phyloP scores from a whole-genome alignment of 257 asterid species.

The Ajuga chamaepitys region DNA sequence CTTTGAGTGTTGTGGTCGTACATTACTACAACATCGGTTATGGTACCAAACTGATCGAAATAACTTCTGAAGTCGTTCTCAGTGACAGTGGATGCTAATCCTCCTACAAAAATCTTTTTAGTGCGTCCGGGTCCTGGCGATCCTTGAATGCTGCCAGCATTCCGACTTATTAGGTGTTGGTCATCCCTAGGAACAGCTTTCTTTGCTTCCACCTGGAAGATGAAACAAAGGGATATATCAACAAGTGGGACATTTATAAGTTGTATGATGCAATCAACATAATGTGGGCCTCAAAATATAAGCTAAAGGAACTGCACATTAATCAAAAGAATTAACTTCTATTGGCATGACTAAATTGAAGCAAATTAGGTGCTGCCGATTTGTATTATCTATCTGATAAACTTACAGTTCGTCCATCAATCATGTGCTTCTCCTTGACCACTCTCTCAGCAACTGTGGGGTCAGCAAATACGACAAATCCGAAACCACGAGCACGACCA shows the following conservation, averaged over 20 bases:
- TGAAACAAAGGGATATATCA: no score
- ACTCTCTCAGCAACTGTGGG: constrained; percentile 83
- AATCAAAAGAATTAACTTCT: background rate
- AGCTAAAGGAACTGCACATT: background rate
- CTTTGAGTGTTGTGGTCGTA: constrained; percentile 89
- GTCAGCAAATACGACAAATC: constrained; percentile 72
- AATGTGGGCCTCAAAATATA: no score
- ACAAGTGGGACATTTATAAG: no score
- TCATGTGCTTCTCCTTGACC: constrained; percentile 77
- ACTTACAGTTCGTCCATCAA: constrained; percentile 86
- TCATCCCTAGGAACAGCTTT: constrained; percentile 92
- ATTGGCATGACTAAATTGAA: no score
- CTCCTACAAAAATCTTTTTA: constrained; percentile 93
- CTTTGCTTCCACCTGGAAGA: constrained; percentile 78
- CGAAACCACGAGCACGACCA: constrained; percentile 93
- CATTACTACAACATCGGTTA: constrained; percentile 89
- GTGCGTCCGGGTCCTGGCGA: constrained; percentile 79
- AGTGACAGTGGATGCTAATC: constrained; percentile 81
- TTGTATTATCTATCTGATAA: no score
- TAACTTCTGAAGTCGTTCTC: constrained; percentile 76
- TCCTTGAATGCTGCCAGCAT: constrained; percentile 62
- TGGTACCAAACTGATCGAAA: constrained; percentile 81
- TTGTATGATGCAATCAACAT: no score
- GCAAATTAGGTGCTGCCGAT: no score
- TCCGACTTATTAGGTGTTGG: constrained; percentile 55